phyloP scores from a whole-genome alignment of 371 early-diverging fungal species.

The Chytridiales sp. region DNA sequence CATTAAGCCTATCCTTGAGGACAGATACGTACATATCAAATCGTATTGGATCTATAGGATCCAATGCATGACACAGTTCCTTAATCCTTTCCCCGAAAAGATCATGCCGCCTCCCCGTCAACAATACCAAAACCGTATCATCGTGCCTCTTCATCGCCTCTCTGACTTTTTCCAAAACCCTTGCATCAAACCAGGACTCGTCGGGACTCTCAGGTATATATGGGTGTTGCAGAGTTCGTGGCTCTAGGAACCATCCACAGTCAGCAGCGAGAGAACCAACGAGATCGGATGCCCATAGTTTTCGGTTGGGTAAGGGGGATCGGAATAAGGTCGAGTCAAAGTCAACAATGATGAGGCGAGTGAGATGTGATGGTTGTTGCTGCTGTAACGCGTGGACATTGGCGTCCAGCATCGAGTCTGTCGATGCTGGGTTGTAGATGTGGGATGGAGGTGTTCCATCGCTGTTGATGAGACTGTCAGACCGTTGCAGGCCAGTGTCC shows the following conservation, averaged over 20 bases:
- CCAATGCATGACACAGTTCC: conserved; percentile 20
- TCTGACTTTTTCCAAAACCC: conserved; percentile 21
- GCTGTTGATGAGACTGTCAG: too few relatives aligned
- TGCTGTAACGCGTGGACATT: too few relatives aligned
- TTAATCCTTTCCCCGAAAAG: conserved; percentile 38
- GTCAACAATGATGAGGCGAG: conserved; percentile 62
- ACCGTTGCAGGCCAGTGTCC: too few relatives aligned
- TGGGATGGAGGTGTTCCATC: too few relatives aligned
- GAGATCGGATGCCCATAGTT: conserved; percentile 67
- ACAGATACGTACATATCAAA: conserved; percentile 38
- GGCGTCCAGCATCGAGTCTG: too few relatives aligned
- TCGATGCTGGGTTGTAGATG: too few relatives aligned
- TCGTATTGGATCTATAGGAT: conserved; percentile 20
- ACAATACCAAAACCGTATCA: conserved; percentile 28
- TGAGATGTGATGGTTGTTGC: too few relatives aligned
- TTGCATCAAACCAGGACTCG: conserved; percentile 38
- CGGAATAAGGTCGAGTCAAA: conserved; percentile 88
- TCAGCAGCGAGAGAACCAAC: conserved; percentile 57
- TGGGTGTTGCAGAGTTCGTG: conserved; percentile 59
- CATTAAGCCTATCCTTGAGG: neutral
- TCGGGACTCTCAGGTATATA: conserved; percentile 44
- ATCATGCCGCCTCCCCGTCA: conserved; percentile 47
- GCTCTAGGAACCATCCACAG: conserved; percentile 76
- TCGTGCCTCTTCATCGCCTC: neutral
- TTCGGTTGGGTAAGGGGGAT: conserved; percentile 76